Evolutionary conservation across 2,329 filamentous ascomycete species (phyloP).

Genomic region (Neopestalotiopsis sp.): DNA sequence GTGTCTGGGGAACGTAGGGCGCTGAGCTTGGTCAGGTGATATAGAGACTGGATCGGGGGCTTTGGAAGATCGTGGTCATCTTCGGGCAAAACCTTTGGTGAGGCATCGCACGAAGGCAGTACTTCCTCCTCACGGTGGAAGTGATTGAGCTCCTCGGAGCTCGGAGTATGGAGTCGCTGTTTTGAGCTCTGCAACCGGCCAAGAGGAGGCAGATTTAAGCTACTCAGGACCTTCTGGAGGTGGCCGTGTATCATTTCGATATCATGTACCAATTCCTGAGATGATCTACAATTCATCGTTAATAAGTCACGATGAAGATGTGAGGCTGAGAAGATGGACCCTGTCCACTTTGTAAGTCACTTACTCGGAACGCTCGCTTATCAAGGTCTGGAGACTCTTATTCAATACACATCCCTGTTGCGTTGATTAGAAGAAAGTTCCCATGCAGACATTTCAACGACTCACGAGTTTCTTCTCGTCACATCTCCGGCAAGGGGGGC

Average conservation of each 20-base stretch:
- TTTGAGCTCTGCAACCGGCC: slow-evolving; percentile 25
- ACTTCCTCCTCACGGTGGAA: slow-evolving; percentile 19
- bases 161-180: slow-evolving; percentile 20
- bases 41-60: slow-evolving; percentile 45
- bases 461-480: slow-evolving; percentile 38
- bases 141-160: slow-evolving; percentile 22
- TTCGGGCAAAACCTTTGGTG: slow-evolving; percentile 28
- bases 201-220: slow-evolving; percentile 26
- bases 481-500: slow-evolving; percentile 45
- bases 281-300: slow-evolving; percentile 17
- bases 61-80: slow-evolving; percentile 43
- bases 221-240: slow-evolving; percentile 26
- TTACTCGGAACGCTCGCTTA: slow-evolving; percentile 46
- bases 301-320: not conserved
- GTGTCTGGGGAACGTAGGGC: slow-evolving; percentile 41
- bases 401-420: slow-evolving; percentile 42
- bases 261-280: slow-evolving; percentile 27
- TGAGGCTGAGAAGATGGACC: not conserved
- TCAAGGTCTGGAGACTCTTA: slow-evolving; percentile 48
- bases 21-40: slow-evolving; percentile 43
- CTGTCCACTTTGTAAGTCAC: slow-evolving; percentile 17
- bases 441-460: not conserved
- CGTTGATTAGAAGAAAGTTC: not conserved
- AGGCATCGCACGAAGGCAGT: slow-evolving; percentile 32
- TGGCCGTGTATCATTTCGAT: slow-evolving; percentile 28